Conservation (phyloP, 208 protist genomes). For the Crithidia bombi region DNA sequence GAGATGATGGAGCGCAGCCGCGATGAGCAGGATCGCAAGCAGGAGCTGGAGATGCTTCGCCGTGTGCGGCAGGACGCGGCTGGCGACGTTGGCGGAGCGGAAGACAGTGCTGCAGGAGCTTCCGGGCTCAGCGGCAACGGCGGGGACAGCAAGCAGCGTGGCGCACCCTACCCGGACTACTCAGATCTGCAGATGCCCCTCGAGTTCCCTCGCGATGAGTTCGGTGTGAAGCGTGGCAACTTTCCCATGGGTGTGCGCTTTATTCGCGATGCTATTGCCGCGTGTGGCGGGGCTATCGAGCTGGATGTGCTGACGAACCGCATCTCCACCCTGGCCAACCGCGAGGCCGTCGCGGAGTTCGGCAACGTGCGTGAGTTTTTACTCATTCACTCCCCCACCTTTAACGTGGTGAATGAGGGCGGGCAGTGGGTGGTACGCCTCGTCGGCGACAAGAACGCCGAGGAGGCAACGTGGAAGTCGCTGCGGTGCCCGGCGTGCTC, state of each 20-base stretch:
- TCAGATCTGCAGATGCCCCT: slow-evolving; percentile 88
- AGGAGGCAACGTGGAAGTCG: slow-evolving; percentile 81
- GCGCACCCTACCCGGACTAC: slow-evolving; percentile 48
- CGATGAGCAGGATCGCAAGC: slow-evolving; percentile 72
- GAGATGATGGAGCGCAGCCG: slow-evolving; percentile 86
- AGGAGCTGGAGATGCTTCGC: slow-evolving; percentile 73
- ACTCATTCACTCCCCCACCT: slow-evolving; percentile 89
- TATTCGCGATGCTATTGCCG: slow-evolving; percentile 80
- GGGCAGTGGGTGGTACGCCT: slow-evolving; percentile 84
- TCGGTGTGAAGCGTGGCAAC: slow-evolving; percentile 88
- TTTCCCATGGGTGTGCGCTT: slow-evolving; percentile 91
- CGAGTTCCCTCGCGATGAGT: slow-evolving; percentile 91
- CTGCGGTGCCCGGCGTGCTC: slow-evolving; percentile 86
- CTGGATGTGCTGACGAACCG: slow-evolving; percentile 87
- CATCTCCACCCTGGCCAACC: slow-evolving; percentile 77
- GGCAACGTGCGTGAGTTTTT: slow-evolving; percentile 92
- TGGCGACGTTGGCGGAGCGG: slow-evolving; percentile 6
- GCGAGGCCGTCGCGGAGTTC: slow-evolving; percentile 80
- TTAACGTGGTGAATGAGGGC: slow-evolving; percentile 73
- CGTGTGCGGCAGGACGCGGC: slow-evolving; percentile 44
- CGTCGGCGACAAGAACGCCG: slow-evolving; percentile 26
- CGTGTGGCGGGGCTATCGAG: slow-evolving; percentile 88
- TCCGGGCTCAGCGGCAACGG: slow-evolving; percentile 2
- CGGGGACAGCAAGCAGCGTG: background rate
- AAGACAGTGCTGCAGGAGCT: background rate